These are phyloP conservation scores for Amylostereum chailletii DNA, from an alignment of 1,284 basidiomycete genomes.

Conservation along the genomic window DNA sequence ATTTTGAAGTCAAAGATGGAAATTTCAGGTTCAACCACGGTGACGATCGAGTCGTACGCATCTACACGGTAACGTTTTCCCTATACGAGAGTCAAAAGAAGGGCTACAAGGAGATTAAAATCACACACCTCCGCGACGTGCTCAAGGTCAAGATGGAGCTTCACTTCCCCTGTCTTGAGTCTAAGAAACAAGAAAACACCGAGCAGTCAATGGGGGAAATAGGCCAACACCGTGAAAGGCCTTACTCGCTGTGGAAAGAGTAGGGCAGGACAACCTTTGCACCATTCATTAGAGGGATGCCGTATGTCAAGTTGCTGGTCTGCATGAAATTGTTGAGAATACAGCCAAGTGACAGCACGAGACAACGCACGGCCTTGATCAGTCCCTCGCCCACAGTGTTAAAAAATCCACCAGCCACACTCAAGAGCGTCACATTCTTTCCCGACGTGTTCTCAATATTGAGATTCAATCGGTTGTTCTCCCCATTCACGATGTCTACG, in stretches of 20 bases:
- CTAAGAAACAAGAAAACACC: slow-evolving; percentile 22
- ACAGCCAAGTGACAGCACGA: background rate
- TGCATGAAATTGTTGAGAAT: slow-evolving; percentile 18
- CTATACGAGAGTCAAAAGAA: slow-evolving; percentile 21
- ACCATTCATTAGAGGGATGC: slow-evolving; percentile 51
- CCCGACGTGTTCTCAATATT: slow-evolving; percentile 70
- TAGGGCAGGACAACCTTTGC: slow-evolving; percentile 69
- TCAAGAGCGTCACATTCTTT: slow-evolving; percentile 68
- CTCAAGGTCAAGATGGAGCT: slow-evolving; percentile 74
- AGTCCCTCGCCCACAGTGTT: slow-evolving; percentile 58
- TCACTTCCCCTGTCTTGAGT: slow-evolving; percentile 74
- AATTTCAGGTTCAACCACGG: slow-evolving; percentile 73
- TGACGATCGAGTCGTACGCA: slow-evolving; percentile 75
- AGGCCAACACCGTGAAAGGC: slow-evolving; percentile 9
- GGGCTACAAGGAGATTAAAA: slow-evolving; percentile 5
- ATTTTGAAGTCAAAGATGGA: slow-evolving; percentile 78
- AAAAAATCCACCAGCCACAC: slow-evolving; percentile 66
- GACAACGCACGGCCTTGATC: slow-evolving; percentile 61
- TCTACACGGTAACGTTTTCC: slow-evolving; percentile 51
- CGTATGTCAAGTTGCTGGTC: slow-evolving; percentile 59
- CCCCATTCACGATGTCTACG: slow-evolving; percentile 80
- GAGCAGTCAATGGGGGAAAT: background rate
- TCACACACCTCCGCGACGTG: slow-evolving; percentile 52
- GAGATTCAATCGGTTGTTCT: slow-evolving; percentile 65
- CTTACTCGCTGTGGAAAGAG: slow-evolving; percentile 79